Base-by-base conservation (phyloP, 768 basidiomycete genomes). In the Mycena galericulata region DNA sequence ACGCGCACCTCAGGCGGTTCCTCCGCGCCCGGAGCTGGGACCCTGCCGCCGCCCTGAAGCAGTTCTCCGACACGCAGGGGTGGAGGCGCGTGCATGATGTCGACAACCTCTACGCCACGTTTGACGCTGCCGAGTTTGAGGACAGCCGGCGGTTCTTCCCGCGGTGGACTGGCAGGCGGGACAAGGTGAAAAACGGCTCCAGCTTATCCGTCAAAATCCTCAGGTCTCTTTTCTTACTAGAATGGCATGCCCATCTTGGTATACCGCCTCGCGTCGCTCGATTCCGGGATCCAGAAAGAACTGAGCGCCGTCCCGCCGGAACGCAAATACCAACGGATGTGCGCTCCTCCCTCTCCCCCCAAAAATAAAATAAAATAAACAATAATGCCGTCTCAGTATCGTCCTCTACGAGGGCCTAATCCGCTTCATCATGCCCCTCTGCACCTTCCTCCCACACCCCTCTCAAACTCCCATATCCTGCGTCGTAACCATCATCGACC, bases 11-110 rank as follows among this genome's bases (percentile, higher is more conserved):
- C 76, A 95, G 94, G 27, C 92, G 95, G 14, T 96, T 95, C 75
- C 86, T 96, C 3, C 87, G 93, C n/a, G 95, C 95, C 6, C 84
- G 95, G 65, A 83, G 83, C 64, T 95, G 89, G 75, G 86, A 92
- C 66, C 80, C 85, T 15, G 72, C 78, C 22, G 86, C 87, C 65
- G 93, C 94, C 0, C 82, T 88, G 77, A 87, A 88, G 67, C 92
- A 95, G 75, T 95, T 95, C 74, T 77, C 88, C 2, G 85, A 86
- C 18, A 81, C 91, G 0, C 88, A 91, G 73, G 81, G 82, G 5
- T 96, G 95, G 95, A 81, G 93, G 67, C 82, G 82, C 72, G 79
- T 86, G 73, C 82, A 91, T 72, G 77, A 87, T 34, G 88, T 95
- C 3, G 84, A 87, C 32, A 81, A 83, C n/a, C 80, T 95, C 15